Evolutionary conservation across 768 basidiomycete species (phyloP).

Genomic region (Tulasnella sp.): DNA sequence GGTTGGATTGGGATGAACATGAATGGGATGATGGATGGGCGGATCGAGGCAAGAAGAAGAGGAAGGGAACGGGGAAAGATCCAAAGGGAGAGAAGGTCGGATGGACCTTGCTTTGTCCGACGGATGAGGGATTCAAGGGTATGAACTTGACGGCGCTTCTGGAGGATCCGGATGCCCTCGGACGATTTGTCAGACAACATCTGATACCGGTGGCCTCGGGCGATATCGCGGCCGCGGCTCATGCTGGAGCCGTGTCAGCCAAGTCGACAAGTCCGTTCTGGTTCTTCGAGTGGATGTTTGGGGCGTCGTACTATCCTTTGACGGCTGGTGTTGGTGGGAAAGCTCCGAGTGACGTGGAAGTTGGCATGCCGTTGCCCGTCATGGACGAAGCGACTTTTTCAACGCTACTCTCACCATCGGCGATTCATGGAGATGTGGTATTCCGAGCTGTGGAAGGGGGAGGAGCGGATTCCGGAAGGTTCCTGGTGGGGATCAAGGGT

Average conservation of each 20-base stretch:
- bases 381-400: conserved; percentile 62
- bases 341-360: conserved; percentile 37
- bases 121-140: conserved; percentile 83
- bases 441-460: conserved; percentile 40
- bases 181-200: conserved; percentile 62
- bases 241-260: conserved; percentile 8
- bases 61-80: not conserved
- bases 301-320: conserved; percentile 18
- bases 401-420: conserved; percentile 59
- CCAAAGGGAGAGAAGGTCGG: conserved; percentile 27
- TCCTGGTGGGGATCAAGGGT: conserved; percentile 34
- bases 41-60: conserved; percentile 25
- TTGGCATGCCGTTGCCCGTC: conserved; percentile 63
- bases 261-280: conserved; percentile 6
- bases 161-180: conserved; percentile 43
- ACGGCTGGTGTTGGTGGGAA: conserved; percentile 23
- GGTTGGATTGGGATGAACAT: conserved; percentile 5
- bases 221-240: conserved; percentile 14
- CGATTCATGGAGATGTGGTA: conserved; percentile 71
- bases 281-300: conserved; percentile 1
- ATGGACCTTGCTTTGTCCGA: conserved; percentile 87
- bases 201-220: conserved; percentile 43
- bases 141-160: conserved; percentile 71
- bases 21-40: conserved; percentile 9
- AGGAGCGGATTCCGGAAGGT: conserved; percentile 26